Evolutionary conservation across 2,329 filamentous ascomycete species (phyloP).

Genomic region (Annulohypoxylon truncatum): DNA sequence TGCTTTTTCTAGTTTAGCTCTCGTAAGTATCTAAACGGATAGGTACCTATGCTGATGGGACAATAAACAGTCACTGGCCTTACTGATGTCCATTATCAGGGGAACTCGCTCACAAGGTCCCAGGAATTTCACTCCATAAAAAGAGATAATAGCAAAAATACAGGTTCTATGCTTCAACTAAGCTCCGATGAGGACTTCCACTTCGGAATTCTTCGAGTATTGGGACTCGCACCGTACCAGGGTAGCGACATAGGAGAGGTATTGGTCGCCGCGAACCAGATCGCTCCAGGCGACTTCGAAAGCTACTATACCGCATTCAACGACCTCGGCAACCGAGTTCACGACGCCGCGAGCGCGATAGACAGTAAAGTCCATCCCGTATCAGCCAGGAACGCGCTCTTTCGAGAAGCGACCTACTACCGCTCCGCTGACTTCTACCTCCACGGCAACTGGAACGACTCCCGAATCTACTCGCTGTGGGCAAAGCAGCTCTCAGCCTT

Average conservation of each 20-base stretch:
- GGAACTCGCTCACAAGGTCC: constrained; percentile 4
- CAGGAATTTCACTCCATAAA: not conserved
- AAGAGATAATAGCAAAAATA: constrained; percentile 24
- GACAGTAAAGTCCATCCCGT: constrained; percentile 38
- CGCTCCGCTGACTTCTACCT: constrained; percentile 54
- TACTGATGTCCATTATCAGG: constrained; percentile 10
- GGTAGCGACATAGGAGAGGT: constrained; percentile 48
- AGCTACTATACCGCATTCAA: constrained; percentile 43
- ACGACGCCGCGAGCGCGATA: constrained; percentile 34
- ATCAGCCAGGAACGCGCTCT: constrained; percentile 48
- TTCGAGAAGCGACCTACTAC: constrained; percentile 53
- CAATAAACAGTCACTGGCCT: no score
- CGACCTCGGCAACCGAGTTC: constrained; percentile 40
- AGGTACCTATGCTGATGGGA: no score
- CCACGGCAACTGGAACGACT: constrained; percentile 52
- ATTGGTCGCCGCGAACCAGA: constrained; percentile 45
- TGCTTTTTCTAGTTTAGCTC: constrained; percentile 18
- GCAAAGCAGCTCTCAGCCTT: constrained; percentile 49
- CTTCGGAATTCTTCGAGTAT: constrained; percentile 44
- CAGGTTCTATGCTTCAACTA: constrained; percentile 39
- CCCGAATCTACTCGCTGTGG: constrained; percentile 50
- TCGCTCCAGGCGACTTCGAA: constrained; percentile 45
- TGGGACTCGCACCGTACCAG: constrained; percentile 40
- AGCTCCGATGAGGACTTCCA: constrained; percentile 44
- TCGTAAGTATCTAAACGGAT: constrained; percentile 21